Conservation (phyloP, 2,329 filamentous ascomycete species). For the Stenocarpella maydis region DNA sequence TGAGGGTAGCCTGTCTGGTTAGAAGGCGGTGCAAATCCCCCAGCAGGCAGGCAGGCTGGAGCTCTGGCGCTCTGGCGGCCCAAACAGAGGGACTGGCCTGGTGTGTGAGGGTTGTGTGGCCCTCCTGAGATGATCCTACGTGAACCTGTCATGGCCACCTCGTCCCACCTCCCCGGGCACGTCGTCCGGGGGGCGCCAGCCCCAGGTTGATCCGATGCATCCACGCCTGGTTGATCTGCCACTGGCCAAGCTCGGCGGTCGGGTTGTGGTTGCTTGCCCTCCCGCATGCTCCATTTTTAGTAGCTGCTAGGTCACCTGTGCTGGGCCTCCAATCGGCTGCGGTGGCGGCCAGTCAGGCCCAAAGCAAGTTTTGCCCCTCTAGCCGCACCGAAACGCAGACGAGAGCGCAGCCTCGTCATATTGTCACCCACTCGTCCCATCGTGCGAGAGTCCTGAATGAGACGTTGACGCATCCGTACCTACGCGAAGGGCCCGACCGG, state of each 20-base stretch:
- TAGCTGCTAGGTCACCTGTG: conserved; percentile 12
- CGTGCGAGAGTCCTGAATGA: not conserved
- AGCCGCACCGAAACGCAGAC: not conserved
- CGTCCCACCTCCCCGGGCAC: not conserved
- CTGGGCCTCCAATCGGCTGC: conserved; percentile 27
- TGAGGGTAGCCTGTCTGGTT: not conserved
- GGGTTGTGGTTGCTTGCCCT: not conserved
- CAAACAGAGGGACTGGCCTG: conserved; percentile 1
- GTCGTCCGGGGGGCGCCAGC: not conserved
- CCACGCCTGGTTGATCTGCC: not conserved
- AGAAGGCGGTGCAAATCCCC: not conserved
- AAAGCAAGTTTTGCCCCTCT: conserved; percentile 30
- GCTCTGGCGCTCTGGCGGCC: conserved; percentile 21
- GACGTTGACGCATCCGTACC: conserved; percentile 2
- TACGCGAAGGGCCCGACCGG: not conserved
- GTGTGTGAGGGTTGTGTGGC: no score
- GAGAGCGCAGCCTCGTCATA: conserved; percentile 22
- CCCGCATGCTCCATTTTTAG: conserved; percentile 32
- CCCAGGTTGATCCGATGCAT: not conserved
- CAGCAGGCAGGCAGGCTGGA: not conserved
- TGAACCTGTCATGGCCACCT: not conserved
- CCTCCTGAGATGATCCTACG: conserved; percentile 17
- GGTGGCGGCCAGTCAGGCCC: conserved; percentile 19
- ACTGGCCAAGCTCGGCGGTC: conserved; percentile 13
- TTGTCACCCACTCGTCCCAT: conserved; percentile 1